Conservation (phyloP, 1,139 yeast genomes). For the Maudiozyma humilis region DNA sequence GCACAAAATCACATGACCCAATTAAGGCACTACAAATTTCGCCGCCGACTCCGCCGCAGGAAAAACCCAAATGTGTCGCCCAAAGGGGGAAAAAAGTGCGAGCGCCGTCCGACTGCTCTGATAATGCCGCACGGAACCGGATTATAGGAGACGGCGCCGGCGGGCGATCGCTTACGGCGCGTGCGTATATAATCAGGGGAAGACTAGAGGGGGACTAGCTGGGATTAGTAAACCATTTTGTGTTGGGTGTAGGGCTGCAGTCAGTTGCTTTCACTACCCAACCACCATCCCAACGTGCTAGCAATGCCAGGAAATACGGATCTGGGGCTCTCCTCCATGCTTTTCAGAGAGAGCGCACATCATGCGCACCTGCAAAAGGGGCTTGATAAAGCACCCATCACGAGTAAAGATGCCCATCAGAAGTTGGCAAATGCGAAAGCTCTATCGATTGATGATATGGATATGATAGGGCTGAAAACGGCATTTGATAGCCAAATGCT, state of each 20-base stretch:
- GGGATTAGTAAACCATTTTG: too few relatives aligned
- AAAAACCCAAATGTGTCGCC: background rate
- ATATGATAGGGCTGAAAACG: conserved; percentile 23
- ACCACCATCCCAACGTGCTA: too few relatives aligned
- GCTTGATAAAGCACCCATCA: background rate
- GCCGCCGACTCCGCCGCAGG: too few relatives aligned
- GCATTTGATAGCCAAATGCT: conserved; percentile 25
- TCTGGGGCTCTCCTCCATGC: background rate
- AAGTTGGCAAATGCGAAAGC: conserved; percentile 6
- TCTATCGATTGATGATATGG: conserved; percentile 25
- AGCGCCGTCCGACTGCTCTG: background rate
- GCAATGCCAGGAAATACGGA: background rate
- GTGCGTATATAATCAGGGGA: too few relatives aligned
- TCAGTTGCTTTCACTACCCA: too few relatives aligned
- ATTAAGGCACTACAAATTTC: too few relatives aligned
- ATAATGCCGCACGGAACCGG: background rate
- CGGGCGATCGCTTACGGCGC: background rate
- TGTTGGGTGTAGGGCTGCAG: too few relatives aligned
- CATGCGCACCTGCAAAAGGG: background rate
- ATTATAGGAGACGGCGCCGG: background rate
- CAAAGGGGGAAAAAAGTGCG: background rate
- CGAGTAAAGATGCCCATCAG: conserved; percentile 6
- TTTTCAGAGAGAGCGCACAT: background rate
- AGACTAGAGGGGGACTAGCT: too few relatives aligned
- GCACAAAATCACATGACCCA: background rate